Base-by-base conservation (phyloP, 306 rosid species). In the Glycine latifolia region DNA sequence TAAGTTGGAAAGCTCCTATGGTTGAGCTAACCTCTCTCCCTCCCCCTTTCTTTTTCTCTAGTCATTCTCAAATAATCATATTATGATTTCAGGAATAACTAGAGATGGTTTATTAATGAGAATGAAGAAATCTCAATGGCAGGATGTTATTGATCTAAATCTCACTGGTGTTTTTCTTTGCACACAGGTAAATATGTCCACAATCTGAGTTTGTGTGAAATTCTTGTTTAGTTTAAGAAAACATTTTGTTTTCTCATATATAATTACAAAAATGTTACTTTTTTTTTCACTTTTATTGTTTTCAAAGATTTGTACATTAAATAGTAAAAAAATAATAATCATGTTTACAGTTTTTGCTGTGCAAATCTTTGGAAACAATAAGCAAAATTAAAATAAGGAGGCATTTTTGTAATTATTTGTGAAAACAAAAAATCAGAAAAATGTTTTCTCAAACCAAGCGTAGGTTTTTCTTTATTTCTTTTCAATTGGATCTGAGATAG, bases 101-200 rank as follows among this genome's bases (percentile, higher is more conserved):
- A 88, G 89, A 67, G 99, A 95, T 85, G 94, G 94, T 59, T 89
- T 93, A 62, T 84, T 95, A 87, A 93, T 95, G 98, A 93, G 99
- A 86, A 95, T 95, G 97, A 95, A 95, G 89, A 89, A 90, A 79
- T 58, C 91, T 70, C 99, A 93, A 80, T 93, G 98, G 97, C 95
- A 93, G 83, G 98, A 95, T 4, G 98, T 95, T 85, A 91, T 95
- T 76, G 96, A 93, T 89, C 79, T 95, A 81, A 95, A 95, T 90
- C 99, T 95, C 74, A 95, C 98, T 6, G 96, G 99, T 82, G 99
- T 95, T 81, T 95, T 66, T 80, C 90, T 93, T 76, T 91, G 98
- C 79, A 93, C 87, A 43, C 98, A 95, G 92, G 98, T 89, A 61
- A 71, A 85, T 73, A 59, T 83, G 80, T 82, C 46, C 52, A 53